Evolutionary conservation across 176 grass and related monocot species (phyloP).

Genomic region (Zea mays): DNA sequence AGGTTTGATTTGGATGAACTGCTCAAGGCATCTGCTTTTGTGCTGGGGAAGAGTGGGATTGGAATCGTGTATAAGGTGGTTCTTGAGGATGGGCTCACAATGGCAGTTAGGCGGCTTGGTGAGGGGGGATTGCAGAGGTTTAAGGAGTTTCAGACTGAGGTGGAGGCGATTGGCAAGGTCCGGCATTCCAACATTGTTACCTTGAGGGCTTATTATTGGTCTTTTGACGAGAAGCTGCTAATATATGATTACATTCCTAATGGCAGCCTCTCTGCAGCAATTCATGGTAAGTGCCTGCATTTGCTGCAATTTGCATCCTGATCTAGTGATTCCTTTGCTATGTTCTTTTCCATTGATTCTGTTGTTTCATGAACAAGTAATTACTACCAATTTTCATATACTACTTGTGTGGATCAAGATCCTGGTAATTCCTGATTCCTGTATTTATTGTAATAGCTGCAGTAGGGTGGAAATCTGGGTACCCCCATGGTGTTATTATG

Average conservation of each 20-base stretch:
- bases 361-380: background rate
- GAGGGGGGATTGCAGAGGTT: slow-evolving; percentile 89
- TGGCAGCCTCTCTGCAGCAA: slow-evolving; percentile 71
- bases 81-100: slow-evolving; percentile 59
- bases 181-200: slow-evolving; percentile 85
- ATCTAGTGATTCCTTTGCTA: background rate
- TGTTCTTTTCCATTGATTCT: slow-evolving; percentile 1
- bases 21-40: slow-evolving; percentile 81
- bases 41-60: slow-evolving; percentile 86
- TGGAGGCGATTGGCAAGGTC: slow-evolving; percentile 89
- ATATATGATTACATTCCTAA: slow-evolving; percentile 97
- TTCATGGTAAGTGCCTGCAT: slow-evolving; percentile 65
- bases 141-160: slow-evolving; percentile 87
- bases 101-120: slow-evolving; percentile 78
- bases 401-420: background rate
- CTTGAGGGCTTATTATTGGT: slow-evolving; percentile 97
- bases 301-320: background rate
- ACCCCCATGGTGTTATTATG: background rate
- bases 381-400: background rate
- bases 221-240: slow-evolving; percentile 88
- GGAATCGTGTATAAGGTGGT: slow-evolving; percentile 93
- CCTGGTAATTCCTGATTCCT: background rate
- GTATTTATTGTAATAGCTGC: slow-evolving; percentile 1
- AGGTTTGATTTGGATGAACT: slow-evolving; percentile 77
- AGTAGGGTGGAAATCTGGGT: slow-evolving; percentile 12